Evolutionary conservation across 2,329 filamentous ascomycete species (phyloP).

Genomic region (Amauroascus niger): DNA sequence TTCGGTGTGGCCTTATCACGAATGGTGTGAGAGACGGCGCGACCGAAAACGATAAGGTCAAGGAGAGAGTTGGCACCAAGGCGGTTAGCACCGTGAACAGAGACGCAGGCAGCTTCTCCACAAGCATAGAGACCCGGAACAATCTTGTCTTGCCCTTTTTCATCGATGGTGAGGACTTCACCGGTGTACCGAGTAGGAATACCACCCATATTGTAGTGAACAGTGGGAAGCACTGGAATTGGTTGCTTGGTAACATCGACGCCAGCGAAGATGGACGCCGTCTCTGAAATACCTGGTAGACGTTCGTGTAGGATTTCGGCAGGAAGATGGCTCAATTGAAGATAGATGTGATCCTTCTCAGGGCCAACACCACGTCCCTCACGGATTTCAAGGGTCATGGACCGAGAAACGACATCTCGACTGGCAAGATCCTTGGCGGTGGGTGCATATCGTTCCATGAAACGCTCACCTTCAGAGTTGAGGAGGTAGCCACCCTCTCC

Average conservation of each 20-base stretch:
- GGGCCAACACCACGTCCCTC: conserved; percentile 93
- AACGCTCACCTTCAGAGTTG: conserved; percentile 95
- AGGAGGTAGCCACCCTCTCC: conserved; percentile 97
- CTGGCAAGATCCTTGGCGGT: conserved; percentile 96
- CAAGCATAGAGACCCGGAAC: conserved; percentile 93
- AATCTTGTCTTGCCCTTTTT: conserved; percentile 77
- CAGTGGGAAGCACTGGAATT: conserved; percentile 89
- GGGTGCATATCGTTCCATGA: conserved; percentile 98
- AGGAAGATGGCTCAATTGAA: conserved; percentile 91
- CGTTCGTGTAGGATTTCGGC: conserved; percentile 88
- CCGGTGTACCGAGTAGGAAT: conserved; percentile 96
- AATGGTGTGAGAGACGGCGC: conserved; percentile 94
- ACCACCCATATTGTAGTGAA: conserved; percentile 99
- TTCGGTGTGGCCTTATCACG: conserved; percentile 87
- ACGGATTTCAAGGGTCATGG: conserved; percentile 97
- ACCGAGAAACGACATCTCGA: conserved; percentile 91
- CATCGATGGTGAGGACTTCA: conserved; percentile 84
- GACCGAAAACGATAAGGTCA: conserved; percentile 93
- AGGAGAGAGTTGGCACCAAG: conserved; percentile 96
- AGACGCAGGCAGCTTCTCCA: conserved; percentile 94
- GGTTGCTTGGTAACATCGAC: conserved; percentile 96
- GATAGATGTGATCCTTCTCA: conserved; percentile 97
- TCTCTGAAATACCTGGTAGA: conserved; percentile 97
- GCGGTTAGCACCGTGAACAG: conserved; percentile 95
- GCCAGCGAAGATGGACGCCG: conserved; percentile 90